These are phyloP conservation scores for Pseudogymnoascus sp. DNA, from an alignment of 2,329 filamentous ascomycete genomes.

Conservation along the genomic window DNA sequence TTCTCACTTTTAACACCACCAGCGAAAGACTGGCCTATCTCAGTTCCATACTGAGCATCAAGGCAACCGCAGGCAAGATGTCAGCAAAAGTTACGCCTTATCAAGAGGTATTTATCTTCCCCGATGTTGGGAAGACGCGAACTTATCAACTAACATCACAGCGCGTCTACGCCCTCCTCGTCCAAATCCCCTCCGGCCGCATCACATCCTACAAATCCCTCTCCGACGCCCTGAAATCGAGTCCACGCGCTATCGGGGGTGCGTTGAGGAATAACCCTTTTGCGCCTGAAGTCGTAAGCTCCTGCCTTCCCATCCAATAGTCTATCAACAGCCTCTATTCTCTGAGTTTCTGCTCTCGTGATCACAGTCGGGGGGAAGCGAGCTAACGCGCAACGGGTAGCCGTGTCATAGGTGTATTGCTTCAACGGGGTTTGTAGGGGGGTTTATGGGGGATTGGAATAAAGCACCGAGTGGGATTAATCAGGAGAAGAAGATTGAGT, in stretches of 20 bases:
- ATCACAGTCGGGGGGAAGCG: background rate
- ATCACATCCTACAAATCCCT: conserved; percentile 54
- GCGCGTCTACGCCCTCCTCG: conserved; percentile 47
- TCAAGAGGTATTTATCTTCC: background rate
- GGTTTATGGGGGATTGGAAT: conserved; percentile 44
- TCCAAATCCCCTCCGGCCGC: conserved; percentile 50
- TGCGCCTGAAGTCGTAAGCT: conserved; percentile 47
- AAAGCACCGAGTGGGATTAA: conserved; percentile 43
- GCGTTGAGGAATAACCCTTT: conserved; percentile 54
- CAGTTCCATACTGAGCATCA: background rate
- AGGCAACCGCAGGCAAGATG: background rate
- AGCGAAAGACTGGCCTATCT: background rate
- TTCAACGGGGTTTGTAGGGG: conserved; percentile 34
- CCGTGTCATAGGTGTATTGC: background rate
- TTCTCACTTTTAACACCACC: background rate
- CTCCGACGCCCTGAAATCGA: conserved; percentile 48
- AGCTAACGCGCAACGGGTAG: background rate
- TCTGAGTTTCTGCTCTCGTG: background rate
- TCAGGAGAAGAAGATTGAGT: conserved; percentile 36
- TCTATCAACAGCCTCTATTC: background rate
- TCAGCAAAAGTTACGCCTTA: background rate
- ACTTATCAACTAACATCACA: conserved; percentile 8
- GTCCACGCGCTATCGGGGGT: conserved; percentile 54
- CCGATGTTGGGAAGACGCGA: background rate
- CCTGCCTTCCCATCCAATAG: background rate